Evolutionary conservation across 345 rosid genomes (phyloP), one percentile per base, ranked within the genome.

Genomic region (Gossypium ekmanianum): DNA sequence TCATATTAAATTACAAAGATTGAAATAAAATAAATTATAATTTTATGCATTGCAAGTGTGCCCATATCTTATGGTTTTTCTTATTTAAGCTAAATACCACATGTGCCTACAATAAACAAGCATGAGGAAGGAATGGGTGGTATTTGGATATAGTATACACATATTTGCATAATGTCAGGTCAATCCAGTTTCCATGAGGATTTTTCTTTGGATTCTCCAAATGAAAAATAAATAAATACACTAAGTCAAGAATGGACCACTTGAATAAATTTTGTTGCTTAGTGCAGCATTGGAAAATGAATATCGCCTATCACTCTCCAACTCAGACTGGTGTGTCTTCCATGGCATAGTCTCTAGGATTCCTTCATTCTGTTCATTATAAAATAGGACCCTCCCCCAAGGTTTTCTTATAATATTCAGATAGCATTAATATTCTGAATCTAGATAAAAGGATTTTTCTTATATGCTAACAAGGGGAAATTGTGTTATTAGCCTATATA

Each of bases 161-260:
- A 24, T 68, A 7, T 14, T 14, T 24, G 57, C 20, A 48, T 34
- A 5, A 68, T 47, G 58, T 18, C 73, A 69, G 64, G 65, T 67
- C 54, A 58, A 65, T 34, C 34, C 44, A 27, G 39, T 69, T 55
- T 50, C 73, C 20, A 17, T 48, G 69, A 75, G 79, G 63, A 57
- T 71, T 16, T 57, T 51, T 57, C 63, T 39, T 75, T 79, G 79
- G 79, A 72, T 79, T 76, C 79, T 75, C 54, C 34, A 1, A 41
- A 18, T 18, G 11, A 16, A 22, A 47, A 11, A 10, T 3, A 59
- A 61, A 48, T 34, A 34, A 51, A 48, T 8, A 48, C 45, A 75
- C 18, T 0, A 63, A 6, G 39, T 55, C 26, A 52, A 55, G 4
- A 27, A 4, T 72, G 82, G 82, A 58, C 79, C 82, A 75, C 79